Conservation (phyloP, 768 basidiomycete genomes). For the Pisolithus marmoratus region DNA sequence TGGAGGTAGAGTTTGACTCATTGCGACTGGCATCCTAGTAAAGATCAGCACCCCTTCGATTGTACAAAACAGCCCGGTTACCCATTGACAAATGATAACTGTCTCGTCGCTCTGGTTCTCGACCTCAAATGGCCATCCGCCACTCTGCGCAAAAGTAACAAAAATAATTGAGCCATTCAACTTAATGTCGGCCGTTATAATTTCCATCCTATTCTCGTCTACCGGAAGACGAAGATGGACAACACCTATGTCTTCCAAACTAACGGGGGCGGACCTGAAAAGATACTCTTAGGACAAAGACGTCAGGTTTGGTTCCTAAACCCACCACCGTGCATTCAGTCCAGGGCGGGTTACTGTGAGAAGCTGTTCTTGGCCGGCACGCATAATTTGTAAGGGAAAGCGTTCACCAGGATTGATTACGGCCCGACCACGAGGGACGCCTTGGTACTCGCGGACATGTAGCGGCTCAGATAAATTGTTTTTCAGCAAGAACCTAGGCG, state of each 20-base stretch:
- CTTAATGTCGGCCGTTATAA: slow-evolving; percentile 73
- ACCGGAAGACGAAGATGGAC: slow-evolving; percentile 65
- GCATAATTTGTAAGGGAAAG: slow-evolving; percentile 61
- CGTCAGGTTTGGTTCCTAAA: not conserved
- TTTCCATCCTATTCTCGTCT: slow-evolving; percentile 35
- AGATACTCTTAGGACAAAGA: slow-evolving; percentile 1
- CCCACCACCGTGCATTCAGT: slow-evolving; percentile 74
- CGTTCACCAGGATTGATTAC: slow-evolving; percentile 64
- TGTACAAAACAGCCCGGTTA: slow-evolving; percentile 24
- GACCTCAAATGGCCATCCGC: slow-evolving; percentile 84
- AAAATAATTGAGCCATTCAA: slow-evolving; percentile 89
- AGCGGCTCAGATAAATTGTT: slow-evolving; percentile 69
- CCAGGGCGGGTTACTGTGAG: slow-evolving; percentile 86
- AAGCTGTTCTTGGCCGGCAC: slow-evolving; percentile 62
- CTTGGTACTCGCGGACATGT: slow-evolving; percentile 82
- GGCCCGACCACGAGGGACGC: slow-evolving; percentile 54
- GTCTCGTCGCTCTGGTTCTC: slow-evolving; percentile 81
- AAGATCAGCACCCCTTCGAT: not conserved
- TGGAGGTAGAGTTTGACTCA: slow-evolving; percentile 24
- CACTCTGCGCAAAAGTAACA: slow-evolving; percentile 58
- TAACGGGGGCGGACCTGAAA: slow-evolving; percentile 85
- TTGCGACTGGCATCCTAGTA: slow-evolving; percentile 42
- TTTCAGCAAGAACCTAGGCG: slow-evolving; percentile 86
- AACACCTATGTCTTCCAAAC: slow-evolving; percentile 84
- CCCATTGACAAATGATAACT: slow-evolving; percentile 70